A percentile compares a stretch with the other conserved stretches of the same genome.
Conservation (phyloP, 2,329 filamentous ascomycete genomes). For the Volutella citrinella region DNA sequence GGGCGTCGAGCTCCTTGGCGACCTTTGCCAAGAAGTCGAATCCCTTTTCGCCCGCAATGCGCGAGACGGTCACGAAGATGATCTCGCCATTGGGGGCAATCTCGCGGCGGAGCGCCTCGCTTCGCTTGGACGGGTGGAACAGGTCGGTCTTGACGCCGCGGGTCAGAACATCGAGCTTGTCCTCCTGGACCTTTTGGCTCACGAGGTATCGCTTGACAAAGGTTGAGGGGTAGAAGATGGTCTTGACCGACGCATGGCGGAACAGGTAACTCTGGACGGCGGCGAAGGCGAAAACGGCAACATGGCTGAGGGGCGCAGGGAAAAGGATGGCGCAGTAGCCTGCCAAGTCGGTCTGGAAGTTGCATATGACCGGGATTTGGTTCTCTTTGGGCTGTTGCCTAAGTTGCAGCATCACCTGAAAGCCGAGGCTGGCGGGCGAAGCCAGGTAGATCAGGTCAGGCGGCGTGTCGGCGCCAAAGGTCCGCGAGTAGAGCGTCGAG, state of each 20-base stretch:
- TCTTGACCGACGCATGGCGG: constrained; percentile 57
- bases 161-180: constrained; percentile 59
- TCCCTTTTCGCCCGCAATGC: constrained; percentile 68
- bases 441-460: constrained; percentile 70
- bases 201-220: constrained; percentile 62
- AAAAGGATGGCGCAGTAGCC: constrained; percentile 71
- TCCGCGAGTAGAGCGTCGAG: constrained; percentile 56
- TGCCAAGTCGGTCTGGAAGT: constrained; percentile 70
- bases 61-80: constrained; percentile 64
- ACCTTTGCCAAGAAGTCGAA: constrained; percentile 64
- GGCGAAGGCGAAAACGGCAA: constrained; percentile 61
- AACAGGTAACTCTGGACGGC: constrained; percentile 66
- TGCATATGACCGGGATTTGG: constrained; percentile 61
- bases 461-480: constrained; percentile 48
- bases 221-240: constrained; percentile 66
- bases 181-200: constrained; percentile 49
- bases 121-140: constrained; percentile 55
- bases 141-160: constrained; percentile 63
- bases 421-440: constrained; percentile 66
- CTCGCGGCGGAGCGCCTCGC: constrained; percentile 46
- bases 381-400: constrained; percentile 53
- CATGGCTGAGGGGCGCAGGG: constrained; percentile 55
- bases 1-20: constrained; percentile 50
- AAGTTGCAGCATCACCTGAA: constrained; percentile 68
- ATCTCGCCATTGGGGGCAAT: constrained; percentile 62